Base-by-base conservation (phyloP, 1,139 yeast genomes). In the Fermentozyma sake region DNA sequence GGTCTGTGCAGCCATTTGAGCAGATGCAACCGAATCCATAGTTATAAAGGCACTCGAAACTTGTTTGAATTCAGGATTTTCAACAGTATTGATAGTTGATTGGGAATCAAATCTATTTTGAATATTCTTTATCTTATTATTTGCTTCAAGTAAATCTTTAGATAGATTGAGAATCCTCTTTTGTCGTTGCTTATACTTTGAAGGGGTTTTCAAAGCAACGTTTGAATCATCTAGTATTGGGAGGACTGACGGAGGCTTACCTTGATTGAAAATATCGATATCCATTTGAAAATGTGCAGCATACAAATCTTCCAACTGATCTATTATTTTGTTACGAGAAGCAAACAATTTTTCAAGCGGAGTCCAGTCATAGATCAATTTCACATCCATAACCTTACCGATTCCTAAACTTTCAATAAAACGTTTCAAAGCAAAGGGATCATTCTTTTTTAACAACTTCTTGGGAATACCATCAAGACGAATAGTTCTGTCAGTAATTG, bases 1-100 rank as follows among this genome's bases (percentile, higher is more conserved):
- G 0, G 91, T 82, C 46, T 82, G 93, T 0, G 91, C 91, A 3
- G 85, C 83, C 85, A 81, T 80, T 52, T 82, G 93, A 0, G 91
- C 91, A 25, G 83, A 76, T 0, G 91, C 91, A 1, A 81, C 91
- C 0, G 86, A 76, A 39, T 80, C 86, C 91, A 82, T 80, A 1
- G 91, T 82, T 5, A 82, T 72, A 45, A 82, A 82, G 0, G 91
- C 91, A 7, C 85, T 73, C 7, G 85, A 78, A 0, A 83, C 68
- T 16, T 52, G 61, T 22, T 45, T 51, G 37, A 61, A 59, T 20
- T 47, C 53, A 3, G 52, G 54, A 28, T 56, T 39, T 9, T 42
- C 39, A n/a, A 36, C 38, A 9, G 46, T 35, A 28, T 56, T 50
- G 10, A 56, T 55, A 7, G 62, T 55, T 4, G 58, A 44, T 14